Conservation (phyloP, 305 asterid species). For the Fraxinus floribunda region DNA sequence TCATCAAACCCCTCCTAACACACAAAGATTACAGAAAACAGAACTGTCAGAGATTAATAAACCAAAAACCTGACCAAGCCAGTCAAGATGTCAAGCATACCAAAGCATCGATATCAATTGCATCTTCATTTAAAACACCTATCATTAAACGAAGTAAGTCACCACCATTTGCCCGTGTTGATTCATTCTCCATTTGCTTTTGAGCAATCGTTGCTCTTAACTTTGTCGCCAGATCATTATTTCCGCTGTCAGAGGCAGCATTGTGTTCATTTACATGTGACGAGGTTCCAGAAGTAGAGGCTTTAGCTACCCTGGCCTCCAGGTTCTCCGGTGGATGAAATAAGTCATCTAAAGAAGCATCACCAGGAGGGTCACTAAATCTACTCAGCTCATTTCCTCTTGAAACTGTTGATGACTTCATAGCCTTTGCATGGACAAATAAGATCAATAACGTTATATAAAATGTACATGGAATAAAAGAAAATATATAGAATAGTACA, state of each 20-base stretch:
- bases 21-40: slow-evolving; percentile 32
- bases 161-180: slow-evolving; percentile 70
- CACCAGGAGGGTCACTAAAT: slow-evolving; percentile 96
- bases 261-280: slow-evolving; percentile 55
- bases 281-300: slow-evolving; percentile 80
- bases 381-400: slow-evolving; percentile 77
- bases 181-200: slow-evolving; percentile 85
- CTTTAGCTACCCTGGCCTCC: slow-evolving; percentile 60
- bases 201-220: slow-evolving; percentile 93
- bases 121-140: slow-evolving; percentile 94
- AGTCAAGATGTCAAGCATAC: slow-evolving; percentile 38
- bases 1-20: slow-evolving; percentile 79
- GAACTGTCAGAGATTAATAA: slow-evolving; percentile 17
- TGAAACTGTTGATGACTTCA: slow-evolving; percentile 49
- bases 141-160: slow-evolving; percentile 91
- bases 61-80: slow-evolving; percentile 23
- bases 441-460: slow-evolving; percentile 16
- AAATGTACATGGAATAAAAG: slow-evolving; percentile 8
- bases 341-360: slow-evolving; percentile 91
- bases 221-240: slow-evolving; percentile 82
- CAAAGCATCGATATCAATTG: slow-evolving; percentile 77
- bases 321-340: slow-evolving; percentile 73
- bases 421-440: slow-evolving; percentile 47
- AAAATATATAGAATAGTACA: slow-evolving; percentile 7
- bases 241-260: slow-evolving; percentile 57